Evolutionary conservation across 2,329 filamentous ascomycete genomes (phyloP).

Genomic region (Botrytis galanthina): DNA sequence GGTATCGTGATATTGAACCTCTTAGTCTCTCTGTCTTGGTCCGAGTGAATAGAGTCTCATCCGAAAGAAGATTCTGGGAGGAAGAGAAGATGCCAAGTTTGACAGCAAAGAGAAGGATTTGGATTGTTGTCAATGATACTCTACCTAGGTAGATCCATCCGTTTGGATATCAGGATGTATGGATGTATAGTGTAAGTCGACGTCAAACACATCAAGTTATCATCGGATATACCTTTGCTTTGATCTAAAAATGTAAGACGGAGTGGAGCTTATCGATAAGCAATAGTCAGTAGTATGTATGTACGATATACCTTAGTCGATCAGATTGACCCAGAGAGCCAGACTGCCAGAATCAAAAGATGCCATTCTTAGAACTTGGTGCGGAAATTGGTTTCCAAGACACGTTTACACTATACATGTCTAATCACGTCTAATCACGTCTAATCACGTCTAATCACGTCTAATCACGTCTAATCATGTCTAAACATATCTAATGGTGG

Average conservation of each 20-base stretch:
- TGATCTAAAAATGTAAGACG: not conserved
- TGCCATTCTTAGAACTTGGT: not conserved
- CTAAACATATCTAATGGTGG: not conserved
- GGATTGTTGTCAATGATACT: conserved; percentile 1
- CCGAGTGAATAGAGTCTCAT: not conserved
- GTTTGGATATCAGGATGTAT: not conserved
- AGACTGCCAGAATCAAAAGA: not conserved
- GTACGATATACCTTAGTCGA: not conserved
- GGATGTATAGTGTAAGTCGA: not conserved
- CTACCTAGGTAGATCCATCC: not conserved
- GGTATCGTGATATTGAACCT: not conserved
- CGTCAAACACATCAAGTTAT: not conserved
- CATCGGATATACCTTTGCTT: not conserved
- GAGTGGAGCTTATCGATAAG: conserved; percentile 8
- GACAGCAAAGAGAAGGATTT: not conserved
- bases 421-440: not conserved
- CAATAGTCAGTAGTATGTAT: not conserved
- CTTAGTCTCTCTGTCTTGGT: not conserved
- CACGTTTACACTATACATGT: not conserved
- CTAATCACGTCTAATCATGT: no score
- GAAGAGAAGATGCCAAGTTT: not conserved
- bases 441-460: no score
- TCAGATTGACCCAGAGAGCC: not conserved
- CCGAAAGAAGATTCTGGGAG: not conserved
- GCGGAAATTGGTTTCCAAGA: not conserved